Conservation (phyloP, 1,284 basidiomycete genomes). For the Microbotryum scabiosae region DNA sequence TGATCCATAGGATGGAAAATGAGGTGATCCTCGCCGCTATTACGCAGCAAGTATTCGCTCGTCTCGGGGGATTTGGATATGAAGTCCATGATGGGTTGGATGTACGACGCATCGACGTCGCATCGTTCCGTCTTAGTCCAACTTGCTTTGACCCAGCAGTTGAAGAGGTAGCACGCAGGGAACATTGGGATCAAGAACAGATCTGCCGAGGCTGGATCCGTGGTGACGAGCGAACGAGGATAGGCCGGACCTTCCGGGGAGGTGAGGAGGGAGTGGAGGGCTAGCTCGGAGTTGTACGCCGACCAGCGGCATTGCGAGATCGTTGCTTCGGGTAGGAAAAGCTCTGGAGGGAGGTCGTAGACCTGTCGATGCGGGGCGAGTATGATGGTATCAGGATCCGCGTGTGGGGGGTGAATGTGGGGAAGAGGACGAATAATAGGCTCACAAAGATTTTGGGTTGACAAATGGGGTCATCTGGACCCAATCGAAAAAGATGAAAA, state of each 20-base stretch:
- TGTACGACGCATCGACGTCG: conserved; percentile 19
- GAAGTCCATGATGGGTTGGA: conserved; percentile 17
- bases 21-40: conserved; percentile 19
- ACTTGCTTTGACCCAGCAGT: conserved; percentile 25
- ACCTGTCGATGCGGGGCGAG: conserved; percentile 2
- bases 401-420: rapidly evolving
- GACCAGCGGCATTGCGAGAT: conserved; percentile 27
- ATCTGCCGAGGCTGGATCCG: conserved; percentile 16
- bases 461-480: conserved; percentile 14
- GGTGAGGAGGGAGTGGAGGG: conserved; percentile 12
- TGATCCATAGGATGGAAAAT: conserved; percentile 23
- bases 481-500: not conserved
- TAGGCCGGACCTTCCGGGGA: not conserved
- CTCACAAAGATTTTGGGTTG: conserved; percentile 17
- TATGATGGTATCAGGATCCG: not conserved
- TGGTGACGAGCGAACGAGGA: not conserved
- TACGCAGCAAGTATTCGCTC: conserved; percentile 6
- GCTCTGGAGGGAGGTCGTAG: conserved; percentile 15
- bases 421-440: not conserved
- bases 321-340: conserved; percentile 11
- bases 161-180: conserved; percentile 26
- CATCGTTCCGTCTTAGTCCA: conserved; percentile 22
- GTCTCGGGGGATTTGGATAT: not conserved
- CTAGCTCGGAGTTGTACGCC: conserved; percentile 27
- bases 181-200: conserved; percentile 26